Conservation (phyloP, 1,139 yeast species). For the Suhomyces yuchorum region DNA sequence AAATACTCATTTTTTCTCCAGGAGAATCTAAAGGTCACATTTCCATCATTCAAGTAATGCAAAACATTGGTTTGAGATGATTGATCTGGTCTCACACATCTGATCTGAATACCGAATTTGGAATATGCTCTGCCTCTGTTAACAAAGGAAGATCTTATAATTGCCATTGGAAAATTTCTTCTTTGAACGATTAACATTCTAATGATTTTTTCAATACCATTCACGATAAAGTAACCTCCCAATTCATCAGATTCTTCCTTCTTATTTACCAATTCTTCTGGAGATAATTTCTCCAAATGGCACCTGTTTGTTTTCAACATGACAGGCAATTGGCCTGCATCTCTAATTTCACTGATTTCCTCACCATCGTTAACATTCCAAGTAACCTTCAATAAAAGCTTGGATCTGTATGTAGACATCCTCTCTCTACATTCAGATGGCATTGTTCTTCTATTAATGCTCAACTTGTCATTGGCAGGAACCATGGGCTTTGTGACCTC, state of each 20-base stretch:
- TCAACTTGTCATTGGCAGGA: conserved; percentile 71
- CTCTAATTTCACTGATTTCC: conserved; percentile 78
- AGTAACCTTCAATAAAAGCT: conserved; percentile 71
- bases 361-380: conserved; percentile 90
- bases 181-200: conserved; percentile 98
- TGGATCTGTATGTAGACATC: conserved; percentile 72
- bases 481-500: conserved; percentile 84
- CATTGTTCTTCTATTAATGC: conserved; percentile 76
- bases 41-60: conserved; percentile 94
- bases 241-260: conserved; percentile 94
- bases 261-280: conserved; percentile 71
- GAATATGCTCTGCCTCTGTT: conserved; percentile 93
- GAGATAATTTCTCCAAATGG: conserved; percentile 81
- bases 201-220: conserved; percentile 93
- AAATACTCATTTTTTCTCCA: conserved; percentile 96
- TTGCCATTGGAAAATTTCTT: conserved; percentile 97
- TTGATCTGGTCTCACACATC: conserved; percentile 95
- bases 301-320: conserved; percentile 92
- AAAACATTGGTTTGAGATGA: conserved; percentile 95
- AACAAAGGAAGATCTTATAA: conserved; percentile 89
- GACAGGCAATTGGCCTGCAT: conserved; percentile 88
- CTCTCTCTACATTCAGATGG: conserved; percentile 94
- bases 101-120: conserved; percentile 88
- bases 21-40: conserved; percentile 92
- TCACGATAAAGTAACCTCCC: conserved; percentile 95